Base-by-base conservation (phyloP, 2,329 filamentous ascomycete species). In the Botrytis paeoniae region DNA sequence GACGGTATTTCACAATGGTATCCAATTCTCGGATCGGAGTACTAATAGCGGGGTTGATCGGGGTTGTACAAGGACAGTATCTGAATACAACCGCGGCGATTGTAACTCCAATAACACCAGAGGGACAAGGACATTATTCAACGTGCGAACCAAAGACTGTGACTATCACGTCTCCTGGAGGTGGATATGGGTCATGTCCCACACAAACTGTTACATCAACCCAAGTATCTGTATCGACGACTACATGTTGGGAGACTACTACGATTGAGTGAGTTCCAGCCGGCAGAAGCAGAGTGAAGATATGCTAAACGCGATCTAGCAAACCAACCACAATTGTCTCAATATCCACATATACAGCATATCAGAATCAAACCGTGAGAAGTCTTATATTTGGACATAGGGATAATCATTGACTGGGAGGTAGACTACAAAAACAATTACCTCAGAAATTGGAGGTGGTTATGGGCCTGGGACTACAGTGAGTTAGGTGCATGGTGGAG, bases 21-120 rank as follows among this genome's bases (percentile, higher is more conserved):
- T 43, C 41, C 16, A 71, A 70, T 48, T 25, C 22, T 43, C 29
- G 20, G 12, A 51, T 71, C 35, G 75, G 73, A 39, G 70, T 75
- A 63, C 63, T 57, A n/a, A 35, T 71, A 64, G 73, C 54, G 48
- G 75, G 75, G 63, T 73, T 78, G 29, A 62, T 75, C 37, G 75
- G 71, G 16, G 64, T 75, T 64, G 75, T 74, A 59, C 61, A 73
- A 73, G 76, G 71, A n/a, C 69, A 73, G 65, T 69, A 73, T 51
- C 29, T 45, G 65, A 73, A 61, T 29, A 41, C 48, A 71, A 76
- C 70, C 12, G 32, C 51, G 22, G 43, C 70, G 41, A 48, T 61
- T 45, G n/a, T 45, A 9, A 51, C 32, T 54, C n/a, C 59, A 29
- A 41, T 25, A 41, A 51, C 32, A 54, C 16, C 70, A 35, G 70